Evolutionary conservation across 495 filamentous ascomycete genomes (phyloP), one percentile per base, ranked within the genome.

Genomic region (Coniosporium apollinis): DNA sequence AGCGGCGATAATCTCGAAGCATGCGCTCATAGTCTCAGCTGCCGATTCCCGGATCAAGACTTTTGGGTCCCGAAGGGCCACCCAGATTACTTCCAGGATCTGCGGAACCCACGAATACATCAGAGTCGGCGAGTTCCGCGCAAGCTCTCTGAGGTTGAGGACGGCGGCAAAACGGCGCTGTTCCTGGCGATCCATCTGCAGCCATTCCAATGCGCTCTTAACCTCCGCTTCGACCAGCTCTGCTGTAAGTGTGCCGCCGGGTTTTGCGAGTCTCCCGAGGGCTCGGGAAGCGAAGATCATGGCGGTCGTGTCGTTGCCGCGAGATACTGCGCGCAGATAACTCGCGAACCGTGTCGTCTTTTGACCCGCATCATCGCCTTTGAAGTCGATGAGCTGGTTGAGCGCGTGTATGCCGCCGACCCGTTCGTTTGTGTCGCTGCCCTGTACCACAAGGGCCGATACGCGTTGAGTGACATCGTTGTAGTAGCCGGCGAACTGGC

Each of bases 201-300:
- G 65, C 80, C 82, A 94, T 60, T 99, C 89, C 26, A 96, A 60
- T 0, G 89, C 86, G 6, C 82, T 80, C 50, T 93, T 85, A 28
- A 96, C 82, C 52, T 99, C 91, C 39, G 84, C 82, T 46, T 99
- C 89, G 26, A 99, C 91, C 28, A 99, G 62, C 58, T 96, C 91
- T 1, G 89, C 89, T 24, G 91, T 93, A 34, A 99, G 65, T 24
- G 89, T 85, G 29, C 89, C 89, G 29, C 89, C 91, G 2, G 89
- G 91, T 42, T 76, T 74, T 40, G 87, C 91, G 31, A 99, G 68
- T 45, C 78, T 78, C 21, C 89, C 91, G 16, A 99, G 63, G 8
- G 84, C 85, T 44, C 76, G 70, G 29, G 89, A 84, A 10, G 89
- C 91, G 24, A 76, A 70, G 19, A 89, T 67, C 72, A 99, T 82